These are phyloP conservation scores for Suillus sp. DNA, from an alignment of 768 basidiomycete genomes.

Conservation along the genomic window DNA sequence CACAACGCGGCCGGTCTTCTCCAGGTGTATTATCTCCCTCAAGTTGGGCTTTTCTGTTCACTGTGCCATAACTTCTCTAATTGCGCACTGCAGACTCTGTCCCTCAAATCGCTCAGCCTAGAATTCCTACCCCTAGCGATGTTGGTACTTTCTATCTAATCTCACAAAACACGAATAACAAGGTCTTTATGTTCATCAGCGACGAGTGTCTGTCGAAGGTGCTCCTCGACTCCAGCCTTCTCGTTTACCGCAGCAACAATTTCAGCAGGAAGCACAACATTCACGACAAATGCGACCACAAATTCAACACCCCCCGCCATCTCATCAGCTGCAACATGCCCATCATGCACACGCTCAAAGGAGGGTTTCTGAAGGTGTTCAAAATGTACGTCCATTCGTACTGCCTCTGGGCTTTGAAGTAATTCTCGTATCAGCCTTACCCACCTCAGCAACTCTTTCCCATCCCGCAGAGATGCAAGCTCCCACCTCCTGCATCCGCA, in stretches of 20 bases:
- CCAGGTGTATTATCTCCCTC: conserved; percentile 2
- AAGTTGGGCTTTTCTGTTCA: background rate
- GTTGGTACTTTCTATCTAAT: conserved; percentile 2
- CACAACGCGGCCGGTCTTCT: background rate
- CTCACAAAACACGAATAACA: background rate
- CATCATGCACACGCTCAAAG: background rate
- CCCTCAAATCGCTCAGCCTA: background rate
- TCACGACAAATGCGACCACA: conserved; percentile 4
- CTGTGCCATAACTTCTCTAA: background rate
- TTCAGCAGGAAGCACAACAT: conserved; percentile 9
- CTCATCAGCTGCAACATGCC: conserved; percentile 9
- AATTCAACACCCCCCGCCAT: background rate
- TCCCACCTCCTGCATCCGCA: background rate
- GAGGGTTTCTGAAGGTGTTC: background rate
- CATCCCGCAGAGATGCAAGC: no score
- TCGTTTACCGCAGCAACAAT: conserved; percentile 9
- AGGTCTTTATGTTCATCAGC: background rate
- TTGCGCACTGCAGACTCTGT: background rate
- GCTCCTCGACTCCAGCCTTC: conserved; percentile 9
- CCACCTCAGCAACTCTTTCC: background rate
- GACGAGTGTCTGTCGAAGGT: conserved; percentile 3
- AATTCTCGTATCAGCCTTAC: background rate
- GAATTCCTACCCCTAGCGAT: background rate
- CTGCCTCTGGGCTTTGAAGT: background rate
- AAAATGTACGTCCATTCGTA: background rate